Percentiles rank a stretch among this genome's conserved stretches.
Conservation (phyloP, 371 early-diverging fungal genomes). For the Haplosporangium sp. region DNA sequence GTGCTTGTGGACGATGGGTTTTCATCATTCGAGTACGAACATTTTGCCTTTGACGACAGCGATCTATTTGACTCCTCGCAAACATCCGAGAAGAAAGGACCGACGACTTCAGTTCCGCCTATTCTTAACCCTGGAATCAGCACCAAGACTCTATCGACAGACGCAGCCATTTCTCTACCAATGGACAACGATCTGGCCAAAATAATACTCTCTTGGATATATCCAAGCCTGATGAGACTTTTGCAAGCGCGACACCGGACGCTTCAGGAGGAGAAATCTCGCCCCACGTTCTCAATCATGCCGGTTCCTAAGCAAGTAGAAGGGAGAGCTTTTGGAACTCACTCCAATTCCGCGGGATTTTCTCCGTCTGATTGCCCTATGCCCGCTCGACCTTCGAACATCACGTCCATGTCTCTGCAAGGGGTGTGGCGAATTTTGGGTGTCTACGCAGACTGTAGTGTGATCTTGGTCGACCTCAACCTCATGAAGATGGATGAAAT, state of each 20-base stretch:
- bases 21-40: conserved; percentile 31
- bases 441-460: conserved; percentile 20
- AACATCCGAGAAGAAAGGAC: neutral
- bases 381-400: neutral
- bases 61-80: conserved; percentile 20
- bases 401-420: conserved; percentile 14
- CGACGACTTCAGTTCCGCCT: neutral
- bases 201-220: conserved; percentile 21
- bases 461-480: conserved; percentile 17
- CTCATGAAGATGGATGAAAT: conserved; percentile 7
- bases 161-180: conserved; percentile 1
- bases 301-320: neutral
- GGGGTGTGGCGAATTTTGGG: conserved; percentile 17
- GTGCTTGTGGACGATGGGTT: conserved; percentile 21
- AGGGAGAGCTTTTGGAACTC: neutral
- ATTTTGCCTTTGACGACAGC: conserved; percentile 25
- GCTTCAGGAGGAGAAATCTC: conserved; percentile 15
- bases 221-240: conserved; percentile 14
- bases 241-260: conserved; percentile 24
- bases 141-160: neutral
- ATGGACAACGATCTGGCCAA: conserved; percentile 13
- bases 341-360: neutral
- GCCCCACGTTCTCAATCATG: neutral
- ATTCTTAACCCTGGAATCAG: neutral
- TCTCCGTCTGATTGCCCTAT: neutral